Evolutionary conservation across 139 green algal genomes (phyloP), one percentile per base, ranked within the genome.

Genomic region (Deuterostichococcus epilithicus): DNA sequence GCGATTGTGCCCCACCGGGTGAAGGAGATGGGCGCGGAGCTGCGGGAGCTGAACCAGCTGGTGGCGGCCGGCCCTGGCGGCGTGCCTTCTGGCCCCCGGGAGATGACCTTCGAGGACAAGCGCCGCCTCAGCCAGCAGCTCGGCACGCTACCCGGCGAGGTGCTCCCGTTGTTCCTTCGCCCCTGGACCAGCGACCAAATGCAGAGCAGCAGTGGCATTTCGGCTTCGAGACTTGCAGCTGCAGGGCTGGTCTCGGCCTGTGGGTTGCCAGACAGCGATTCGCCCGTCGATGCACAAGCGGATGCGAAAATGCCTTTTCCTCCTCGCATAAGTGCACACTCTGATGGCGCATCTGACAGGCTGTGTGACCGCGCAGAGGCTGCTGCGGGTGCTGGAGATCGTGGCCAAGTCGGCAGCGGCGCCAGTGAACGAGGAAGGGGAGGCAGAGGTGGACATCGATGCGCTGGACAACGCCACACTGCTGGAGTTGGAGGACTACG

Each of bases 41-140:
- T 83, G 60, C 73, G 45, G 10, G 58, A 72, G 26, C 32, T 83
- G 52, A 72, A 72, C 58, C 59, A 75, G 67, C 63, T 38, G 30
- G 65, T 58, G 15, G 65, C 70, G 58, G 22, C 76, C 13, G 28
- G 20, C 37, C 60, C 32, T 30, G 52, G 52, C 20, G 26, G 18
- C 18, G 52, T 30, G 52, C 52, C 52, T 3, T 63, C 52, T 28
- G 52, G 52, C 77, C 68, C 45, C 25, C 45, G 74, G 18, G 82
- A 85, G 44, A 90, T 92, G 86, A 88, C 74, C 3, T 91, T 91
- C 63, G 87, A 92, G 78, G 84, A 92, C 72, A 92, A 91, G 79
- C 85, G 87, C 33, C 76, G 81, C 67, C 82, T 92, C 13, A 83
- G 68, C 28, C 65, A 85, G 23, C 38, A 69, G 28, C 67, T 89